These are phyloP conservation scores for Brasenia schreberi DNA, from an alignment of 164 flowering plant species.

Conservation along the genomic window DNA sequence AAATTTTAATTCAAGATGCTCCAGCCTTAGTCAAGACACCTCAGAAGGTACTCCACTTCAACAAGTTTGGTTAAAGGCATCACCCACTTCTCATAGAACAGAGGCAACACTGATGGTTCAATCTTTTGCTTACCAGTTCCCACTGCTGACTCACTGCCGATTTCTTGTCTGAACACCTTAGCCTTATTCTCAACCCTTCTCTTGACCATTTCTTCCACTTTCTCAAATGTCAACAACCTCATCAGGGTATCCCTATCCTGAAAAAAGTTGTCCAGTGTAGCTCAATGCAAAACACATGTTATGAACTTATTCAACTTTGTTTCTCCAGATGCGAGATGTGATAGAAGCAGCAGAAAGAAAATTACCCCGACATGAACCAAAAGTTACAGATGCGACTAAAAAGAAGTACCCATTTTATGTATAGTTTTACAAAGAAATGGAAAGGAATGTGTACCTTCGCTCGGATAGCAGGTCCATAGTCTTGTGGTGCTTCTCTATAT, in stretches of 20 bases:
- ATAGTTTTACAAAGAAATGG: neutral
- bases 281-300: neutral
- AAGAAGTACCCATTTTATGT: too few species aligned
- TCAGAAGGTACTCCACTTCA: slow-evolving; percentile 74
- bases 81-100: slow-evolving; percentile 70
- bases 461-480: slow-evolving; percentile 49
- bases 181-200: slow-evolving; percentile 75
- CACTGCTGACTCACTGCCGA: slow-evolving; percentile 16
- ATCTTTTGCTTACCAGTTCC: slow-evolving; percentile 31
- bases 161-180: slow-evolving; percentile 60
- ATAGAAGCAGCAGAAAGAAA: too few species aligned
- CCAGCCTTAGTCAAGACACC: slow-evolving; percentile 47
- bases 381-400: too few species aligned
- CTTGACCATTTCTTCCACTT: slow-evolving; percentile 60
- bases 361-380: too few species aligned
- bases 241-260: slow-evolving; percentile 66
- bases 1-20: neutral
- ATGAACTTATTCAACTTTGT: too few species aligned
- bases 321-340: too few species aligned
- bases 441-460: slow-evolving; percentile 37
- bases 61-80: slow-evolving; percentile 87
- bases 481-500: slow-evolving; percentile 57
- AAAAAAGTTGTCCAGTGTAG: slow-evolving; percentile 5
- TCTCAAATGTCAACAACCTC: slow-evolving; percentile 52
- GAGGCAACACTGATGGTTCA: slow-evolving; percentile 41